Evolutionary conservation across 2,329 filamentous ascomycete species (phyloP).

Genomic region (Fusarium acutatum): DNA sequence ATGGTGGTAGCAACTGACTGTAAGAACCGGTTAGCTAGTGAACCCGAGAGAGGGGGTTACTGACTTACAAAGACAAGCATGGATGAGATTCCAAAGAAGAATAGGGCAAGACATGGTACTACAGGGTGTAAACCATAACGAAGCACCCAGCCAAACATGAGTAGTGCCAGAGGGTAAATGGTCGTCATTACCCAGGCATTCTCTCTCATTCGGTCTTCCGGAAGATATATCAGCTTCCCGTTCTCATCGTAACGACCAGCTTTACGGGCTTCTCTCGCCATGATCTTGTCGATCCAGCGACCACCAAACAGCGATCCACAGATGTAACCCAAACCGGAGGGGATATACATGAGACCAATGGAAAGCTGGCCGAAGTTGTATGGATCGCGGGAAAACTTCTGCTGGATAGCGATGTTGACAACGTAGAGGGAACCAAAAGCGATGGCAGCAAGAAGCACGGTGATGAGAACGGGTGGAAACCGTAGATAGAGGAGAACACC

Average conservation of each 20-base stretch:
- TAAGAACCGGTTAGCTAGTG: conserved; percentile 8
- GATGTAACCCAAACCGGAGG: conserved; percentile 77
- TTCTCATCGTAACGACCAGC: conserved; percentile 73
- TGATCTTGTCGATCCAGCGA: conserved; percentile 81
- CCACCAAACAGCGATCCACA: conserved; percentile 74
- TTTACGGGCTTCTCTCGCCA: conserved; percentile 77
- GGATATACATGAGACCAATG: conserved; percentile 80
- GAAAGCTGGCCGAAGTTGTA: conserved; percentile 75
- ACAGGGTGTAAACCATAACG: conserved; percentile 72
- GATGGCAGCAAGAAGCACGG: conserved; percentile 77
- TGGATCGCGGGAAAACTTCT: conserved; percentile 71
- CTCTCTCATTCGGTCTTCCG: conserved; percentile 84
- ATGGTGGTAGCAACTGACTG: conserved; percentile 75
- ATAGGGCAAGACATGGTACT: conserved; percentile 70
- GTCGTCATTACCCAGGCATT: conserved; percentile 81
- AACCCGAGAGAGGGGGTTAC: neutral
- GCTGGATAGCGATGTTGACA: conserved; percentile 79
- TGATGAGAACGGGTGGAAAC: conserved; percentile 76
- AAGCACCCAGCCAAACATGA: conserved; percentile 82
- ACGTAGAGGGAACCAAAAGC: conserved; percentile 80
- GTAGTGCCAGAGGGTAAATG: conserved; percentile 73
- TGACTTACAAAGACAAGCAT: conserved; percentile 78
- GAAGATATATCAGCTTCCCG: conserved; percentile 72
- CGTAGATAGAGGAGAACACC: conserved; percentile 75
- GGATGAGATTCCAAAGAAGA: conserved; percentile 78